Percentiles rank a stretch among this genome's conserved stretches.
Conservation (phyloP, 306 rosid species). For the Castanospermum australe region DNA sequence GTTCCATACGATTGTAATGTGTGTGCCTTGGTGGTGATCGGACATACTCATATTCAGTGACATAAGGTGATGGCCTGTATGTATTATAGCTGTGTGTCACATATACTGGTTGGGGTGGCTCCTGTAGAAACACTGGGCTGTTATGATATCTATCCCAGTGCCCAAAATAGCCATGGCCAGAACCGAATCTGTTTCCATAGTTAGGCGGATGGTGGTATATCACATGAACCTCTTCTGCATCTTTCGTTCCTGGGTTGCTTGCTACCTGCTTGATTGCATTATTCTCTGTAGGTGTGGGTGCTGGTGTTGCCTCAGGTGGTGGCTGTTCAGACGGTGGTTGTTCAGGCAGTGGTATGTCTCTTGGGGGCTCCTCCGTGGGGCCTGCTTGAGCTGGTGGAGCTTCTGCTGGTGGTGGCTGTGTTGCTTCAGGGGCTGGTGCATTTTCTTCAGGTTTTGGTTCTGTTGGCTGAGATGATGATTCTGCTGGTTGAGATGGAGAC, state of each 20-base stretch:
- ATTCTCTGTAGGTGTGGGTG: conserved; percentile 28
- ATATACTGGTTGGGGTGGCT: conserved; percentile 34
- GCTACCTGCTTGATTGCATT: conserved; percentile 35
- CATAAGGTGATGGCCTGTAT: conserved; percentile 53
- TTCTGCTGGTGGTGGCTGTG: conserved; percentile 21
- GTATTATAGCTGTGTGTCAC: conserved; percentile 74
- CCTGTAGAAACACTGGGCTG: conserved; percentile 33
- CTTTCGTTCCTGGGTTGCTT: conserved; percentile 33
- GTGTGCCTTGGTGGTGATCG: conserved; percentile 46
- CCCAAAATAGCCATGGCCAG: conserved; percentile 33
- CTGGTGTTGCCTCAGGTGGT: conserved; percentile 32
- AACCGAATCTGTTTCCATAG: conserved; percentile 42
- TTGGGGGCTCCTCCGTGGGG: conserved; percentile 32
- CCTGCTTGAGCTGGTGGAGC: conserved; percentile 30
- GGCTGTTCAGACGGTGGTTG: conserved; percentile 34
- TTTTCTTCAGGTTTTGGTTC: conserved; percentile 34
- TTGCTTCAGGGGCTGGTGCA: conserved; percentile 27
- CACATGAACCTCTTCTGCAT: conserved; percentile 49
- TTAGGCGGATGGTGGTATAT: conserved; percentile 46
- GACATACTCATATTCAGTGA: conserved; percentile 57
- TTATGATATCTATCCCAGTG: conserved; percentile 41
- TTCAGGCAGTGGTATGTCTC: conserved; percentile 38
- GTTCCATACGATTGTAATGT: conserved; percentile 41
- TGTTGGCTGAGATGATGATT: conserved; percentile 17
- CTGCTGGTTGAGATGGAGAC: conserved; percentile 28